phyloP scores from a whole-genome alignment of 768 basidiomycete species.

The Collybia mongolica region DNA sequence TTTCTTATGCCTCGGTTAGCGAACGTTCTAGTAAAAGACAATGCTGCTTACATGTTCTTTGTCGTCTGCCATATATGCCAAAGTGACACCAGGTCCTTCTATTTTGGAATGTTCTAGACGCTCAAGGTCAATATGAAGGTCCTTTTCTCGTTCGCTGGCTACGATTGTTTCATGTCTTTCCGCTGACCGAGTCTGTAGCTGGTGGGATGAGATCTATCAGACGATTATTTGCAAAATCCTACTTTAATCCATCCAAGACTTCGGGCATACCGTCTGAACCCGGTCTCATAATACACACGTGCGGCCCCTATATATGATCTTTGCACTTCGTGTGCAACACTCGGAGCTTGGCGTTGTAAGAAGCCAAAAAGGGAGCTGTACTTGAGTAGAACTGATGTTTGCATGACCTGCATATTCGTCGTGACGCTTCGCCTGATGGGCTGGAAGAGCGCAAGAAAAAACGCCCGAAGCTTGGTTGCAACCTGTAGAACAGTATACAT shows the following conservation, averaged over 20 bases:
- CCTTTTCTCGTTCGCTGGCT: conserved; percentile 38
- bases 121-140: conserved; percentile 43
- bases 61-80: conserved; percentile 89
- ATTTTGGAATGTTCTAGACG: conserved; percentile 69
- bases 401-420: conserved; percentile 91
- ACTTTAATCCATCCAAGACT: conserved; percentile 81
- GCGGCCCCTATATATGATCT: conserved; percentile 81
- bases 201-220: neutral
- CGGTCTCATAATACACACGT: conserved; percentile 93
- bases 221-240: conserved; percentile 5
- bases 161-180: conserved; percentile 74
- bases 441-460: conserved; percentile 81
- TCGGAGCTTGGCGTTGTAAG: conserved; percentile 76
- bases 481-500: conserved; percentile 48
- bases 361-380: conserved; percentile 83
- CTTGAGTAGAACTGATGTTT: conserved; percentile 83
- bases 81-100: conserved; percentile 76
- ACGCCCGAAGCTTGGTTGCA: conserved; percentile 82
- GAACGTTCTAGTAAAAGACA: neutral
- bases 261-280: conserved; percentile 85
- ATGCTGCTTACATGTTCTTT: conserved; percentile 73
- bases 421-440: conserved; percentile 82
- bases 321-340: conserved; percentile 85
- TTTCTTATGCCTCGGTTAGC: conserved; percentile 47
- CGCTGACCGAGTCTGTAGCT: conserved; percentile 53